Conservation (phyloP, 768 basidiomycete species). For the Boletus tomentosulus region DNA sequence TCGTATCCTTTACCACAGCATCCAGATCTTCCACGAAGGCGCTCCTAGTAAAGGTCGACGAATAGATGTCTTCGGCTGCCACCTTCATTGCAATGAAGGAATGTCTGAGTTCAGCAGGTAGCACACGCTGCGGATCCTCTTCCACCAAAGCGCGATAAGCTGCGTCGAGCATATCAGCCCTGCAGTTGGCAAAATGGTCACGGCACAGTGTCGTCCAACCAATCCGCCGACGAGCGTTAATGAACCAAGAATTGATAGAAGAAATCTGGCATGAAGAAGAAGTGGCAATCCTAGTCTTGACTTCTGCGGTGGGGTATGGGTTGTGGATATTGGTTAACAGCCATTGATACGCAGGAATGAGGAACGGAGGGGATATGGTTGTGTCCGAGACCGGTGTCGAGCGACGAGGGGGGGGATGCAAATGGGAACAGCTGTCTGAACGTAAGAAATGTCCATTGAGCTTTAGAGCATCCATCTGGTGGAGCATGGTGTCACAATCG, state of each 20-base stretch:
- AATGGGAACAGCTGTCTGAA: too few relatives aligned
- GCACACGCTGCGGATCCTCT: conserved; percentile 7
- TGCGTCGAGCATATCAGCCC: conserved; percentile 25
- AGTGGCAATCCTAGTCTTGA: conserved; percentile 25
- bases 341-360: too few relatives aligned
- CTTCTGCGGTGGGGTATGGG: conserved; percentile 48
- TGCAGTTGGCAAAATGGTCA: conserved; percentile 22
- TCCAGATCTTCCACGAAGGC: conserved; percentile 28
- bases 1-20: conserved; percentile 27
- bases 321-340: too few relatives aligned
- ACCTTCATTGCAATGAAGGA: conserved; percentile 32
- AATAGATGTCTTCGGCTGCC: conserved; percentile 30
- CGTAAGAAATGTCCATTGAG: too few relatives aligned
- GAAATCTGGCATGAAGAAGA: conserved; percentile 17
- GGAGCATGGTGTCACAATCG: too few relatives aligned
- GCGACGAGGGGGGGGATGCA: too few relatives aligned
- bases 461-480: too few relatives aligned
- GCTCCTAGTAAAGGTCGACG: conserved; percentile 26
- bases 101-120: conserved; percentile 15
- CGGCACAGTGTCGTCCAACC: conserved; percentile 47
- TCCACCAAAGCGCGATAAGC: conserved; percentile 28
- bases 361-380: too few relatives aligned
- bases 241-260: conserved; percentile 46
- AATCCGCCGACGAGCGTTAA: conserved; percentile 44
- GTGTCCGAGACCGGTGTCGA: too few relatives aligned